Evolutionary conservation across 108 stramenopile genomes (phyloP), one percentile per base, ranked within the genome.

Genomic region (Cafeteria roenbergensis): DNA sequence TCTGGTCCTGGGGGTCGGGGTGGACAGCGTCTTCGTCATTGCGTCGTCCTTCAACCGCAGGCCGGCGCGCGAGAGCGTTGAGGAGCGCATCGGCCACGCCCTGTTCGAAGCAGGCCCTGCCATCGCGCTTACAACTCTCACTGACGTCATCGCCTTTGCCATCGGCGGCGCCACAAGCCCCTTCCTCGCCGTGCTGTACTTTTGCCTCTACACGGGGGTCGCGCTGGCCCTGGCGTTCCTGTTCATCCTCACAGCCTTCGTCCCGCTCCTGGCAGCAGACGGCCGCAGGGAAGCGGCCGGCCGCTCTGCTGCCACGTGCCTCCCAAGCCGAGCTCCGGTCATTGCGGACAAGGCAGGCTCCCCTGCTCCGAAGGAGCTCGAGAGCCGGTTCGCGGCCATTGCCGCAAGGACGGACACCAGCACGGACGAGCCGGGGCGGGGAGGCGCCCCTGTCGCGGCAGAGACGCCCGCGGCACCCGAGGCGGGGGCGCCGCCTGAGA

Each of bases 111-210:
- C 56, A 12, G 54, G 66, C 12, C 54, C 55, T 1, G 32, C 14
- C 42, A 66, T 66, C 12, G 55, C 57, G 12, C 2, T 66, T 1
- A 66, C 66, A 2, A 20, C 66, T 1, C 31, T 66, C 29, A 66
- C 66, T 1, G 66, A 66, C 57, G 9, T 54, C 56, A 3, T 66
- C 21, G 66, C 66, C 32, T 66, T 66, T 30, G 66, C 31, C 28
- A 31, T 66, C 27, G 36, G 66, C 31, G n/a, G n/a, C n/a, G 28
- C 31, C 1, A 29, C 33, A 3, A 24, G 28, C 1, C 33, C 22
- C 6, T 38, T 66, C 33, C 53, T 2, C 32, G 34, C 52, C 26
- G 35, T 66, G 27, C 4, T 8, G 29, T 32, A 9, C 8, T 66
- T 66, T 31, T 66, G 66, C 57, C 54, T 29, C 4, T 66, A 66